Base-by-base conservation (phyloP, 2,329 filamentous ascomycete genomes). In the Colletotrichum coccodes region DNA sequence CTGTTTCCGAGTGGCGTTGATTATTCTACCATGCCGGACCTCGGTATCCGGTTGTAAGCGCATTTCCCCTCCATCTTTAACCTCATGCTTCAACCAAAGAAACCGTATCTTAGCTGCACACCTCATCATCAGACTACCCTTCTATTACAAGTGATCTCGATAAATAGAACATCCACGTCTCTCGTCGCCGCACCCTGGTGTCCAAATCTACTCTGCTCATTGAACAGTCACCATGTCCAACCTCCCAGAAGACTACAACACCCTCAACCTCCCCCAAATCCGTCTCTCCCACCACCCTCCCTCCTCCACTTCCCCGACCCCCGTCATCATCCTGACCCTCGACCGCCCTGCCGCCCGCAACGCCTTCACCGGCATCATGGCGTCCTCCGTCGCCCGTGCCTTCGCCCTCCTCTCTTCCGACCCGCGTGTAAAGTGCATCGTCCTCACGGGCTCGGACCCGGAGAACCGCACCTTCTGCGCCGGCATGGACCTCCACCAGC, bases 341-440 rank as follows among this genome's bases (percentile, higher is more conserved):
- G 84, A 91, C 79, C 88, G 92, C 21, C 91, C 91, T 0, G 78
- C 81, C 12, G 88, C 89, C 68, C 84, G 90, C 79, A 93, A 94
- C 85, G 91, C 89, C 69, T 93, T 93, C 79, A 93, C 90, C 3
- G 81, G 84, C 23, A 82, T 79, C 16, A 93, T 93, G 89, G 86
- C 87, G 73, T 74, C 79, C 18, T 90, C 91, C 73, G 82, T 94
- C 34, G 85, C 88, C 67, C 72, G 79, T 3, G 88, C 87, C 52
- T 87, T 87, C 75, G 75, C 78, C 61, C 75, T 84, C 9, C 80
- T 90, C 32, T 86, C 87, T 30, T 67, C 77, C 32, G 88, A 90
- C 77, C 79, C 82, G 3, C 84, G 88, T 47, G 87, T 90, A 18
- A 84, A 83, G 56, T 81, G 79, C 72, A 81, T 90, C 59, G 84